Evolutionary conservation across 345 rosid genomes (phyloP), one percentile per base, ranked within the genome.

Genomic region (Brassica rapa): DNA sequence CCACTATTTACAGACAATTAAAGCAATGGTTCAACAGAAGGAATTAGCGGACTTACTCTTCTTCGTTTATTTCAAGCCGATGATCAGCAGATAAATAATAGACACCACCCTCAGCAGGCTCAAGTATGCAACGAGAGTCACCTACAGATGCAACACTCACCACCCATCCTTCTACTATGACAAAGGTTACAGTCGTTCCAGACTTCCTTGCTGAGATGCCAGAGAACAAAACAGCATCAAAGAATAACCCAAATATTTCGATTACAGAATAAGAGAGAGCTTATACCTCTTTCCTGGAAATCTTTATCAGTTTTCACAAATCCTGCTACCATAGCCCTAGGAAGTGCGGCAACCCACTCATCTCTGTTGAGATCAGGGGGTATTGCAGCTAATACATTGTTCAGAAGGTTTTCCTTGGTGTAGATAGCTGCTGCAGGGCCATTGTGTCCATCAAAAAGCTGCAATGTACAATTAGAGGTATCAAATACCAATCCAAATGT

Each of bases 381-480:
- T 70, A 96, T 83, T 24, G 97, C 96, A 72, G 83, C 83, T 82
- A 93, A 84, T 63, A 93, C 88, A 80, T 96, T 96, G 70, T 84
- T 89, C 16, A 96, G 74, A 24, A 96, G 93, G 81, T 96, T 90
- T 83, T 96, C 99, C 85, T 90, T 91, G 0, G 98, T 86, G 85
- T 93, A 93, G 37, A 93, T 88, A 73, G 99, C 99, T 70, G 98
- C 99, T 59, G 86, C 97, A 74, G 98, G 83, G 24, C 98, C 99
- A 77, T 96, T 96, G 74, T 96, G 99, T 30, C 99, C 99, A 85
- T 96, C 99, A 88, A 96, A 96, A 79, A 96, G 81, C 99, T 96
- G 87, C 86, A 84, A 73, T 59, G 70, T 56, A 16, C 29, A 24
- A 77, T 53, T 8, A 62, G 3, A 49, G 3, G 62, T 32, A 71